Evolutionary conservation across 75 land plant species (phyloP).

Genomic region (Selaginella moellendorffii): DNA sequence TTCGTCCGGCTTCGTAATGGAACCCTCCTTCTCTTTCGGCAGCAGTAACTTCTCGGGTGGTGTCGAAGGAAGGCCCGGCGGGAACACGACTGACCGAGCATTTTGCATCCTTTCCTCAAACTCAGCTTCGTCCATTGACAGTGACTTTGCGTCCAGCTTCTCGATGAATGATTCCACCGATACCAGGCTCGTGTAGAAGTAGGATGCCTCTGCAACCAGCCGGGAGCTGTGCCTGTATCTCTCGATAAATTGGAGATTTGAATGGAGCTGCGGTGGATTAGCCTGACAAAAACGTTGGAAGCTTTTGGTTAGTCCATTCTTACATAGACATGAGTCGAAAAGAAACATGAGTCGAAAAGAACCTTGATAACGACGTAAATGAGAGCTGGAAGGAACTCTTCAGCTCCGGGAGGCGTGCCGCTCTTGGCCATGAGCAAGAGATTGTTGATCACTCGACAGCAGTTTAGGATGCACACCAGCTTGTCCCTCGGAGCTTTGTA

Average conservation of each 20-base stretch:
- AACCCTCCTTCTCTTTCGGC: no score
- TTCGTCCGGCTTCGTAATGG: not conserved
- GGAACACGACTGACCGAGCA: conserved; percentile 30
- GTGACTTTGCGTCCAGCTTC: conserved; percentile 64
- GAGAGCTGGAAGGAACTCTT: conserved; percentile 94
- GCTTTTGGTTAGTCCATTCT: no score
- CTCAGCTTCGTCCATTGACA: conserved; percentile 84
- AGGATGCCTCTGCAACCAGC: conserved; percentile 79
- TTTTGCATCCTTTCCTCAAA: conserved; percentile 70
- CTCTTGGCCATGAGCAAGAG: conserved; percentile 64
- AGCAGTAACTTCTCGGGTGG: no score
- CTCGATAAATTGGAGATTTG: conserved; percentile 77
- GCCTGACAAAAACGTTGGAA: no score
- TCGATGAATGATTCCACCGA: conserved; percentile 84
- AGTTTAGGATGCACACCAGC: conserved; percentile 78
- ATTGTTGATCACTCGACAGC: conserved; percentile 90
- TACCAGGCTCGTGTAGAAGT: conserved; percentile 81
- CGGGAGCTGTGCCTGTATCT: conserved; percentile 72
- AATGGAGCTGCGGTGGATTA: conserved; percentile 95
- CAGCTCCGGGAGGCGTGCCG: conserved; percentile 89
- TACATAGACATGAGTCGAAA: no score
- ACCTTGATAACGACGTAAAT: conserved; percentile 93
- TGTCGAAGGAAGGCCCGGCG: no score
- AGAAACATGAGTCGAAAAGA: no score
- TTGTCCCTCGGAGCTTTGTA: conserved; percentile 94